Conservation (phyloP, 202 grass and related monocot species). For the Cymbopogon flexuosus region DNA sequence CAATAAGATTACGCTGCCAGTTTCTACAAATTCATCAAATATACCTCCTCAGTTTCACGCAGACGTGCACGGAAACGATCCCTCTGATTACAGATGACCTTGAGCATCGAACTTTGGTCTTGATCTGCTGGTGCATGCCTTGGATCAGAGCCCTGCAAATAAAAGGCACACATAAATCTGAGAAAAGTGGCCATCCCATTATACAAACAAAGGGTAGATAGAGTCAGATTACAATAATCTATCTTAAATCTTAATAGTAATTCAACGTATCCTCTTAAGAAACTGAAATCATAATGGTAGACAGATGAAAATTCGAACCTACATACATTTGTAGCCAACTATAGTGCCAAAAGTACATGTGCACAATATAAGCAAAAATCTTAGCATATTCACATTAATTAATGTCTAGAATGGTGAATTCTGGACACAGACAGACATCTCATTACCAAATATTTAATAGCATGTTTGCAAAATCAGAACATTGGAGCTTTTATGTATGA, state of each 20-base stretch:
- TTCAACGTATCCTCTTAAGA: neutral
- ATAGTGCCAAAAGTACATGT: neutral
- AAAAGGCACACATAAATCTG: constrained; percentile 1
- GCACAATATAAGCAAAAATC: neutral
- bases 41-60: constrained; percentile 91
- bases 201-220: neutral
- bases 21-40: constrained; percentile 18
- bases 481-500: neutral
- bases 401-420: neutral
- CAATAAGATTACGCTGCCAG: neutral
- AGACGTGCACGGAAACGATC: constrained; percentile 85
- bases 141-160: constrained; percentile 75
- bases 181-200: neutral
- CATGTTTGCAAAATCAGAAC: constrained; percentile 3
- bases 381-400: neutral
- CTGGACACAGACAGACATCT: neutral
- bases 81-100: constrained; percentile 98
- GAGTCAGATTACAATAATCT: neutral
- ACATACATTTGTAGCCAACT: neutral
- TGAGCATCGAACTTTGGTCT: constrained; percentile 99
- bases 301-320: neutral
- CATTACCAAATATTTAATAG: neutral
- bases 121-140: constrained; percentile 65
- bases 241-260: neutral
- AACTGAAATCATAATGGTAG: neutral